Percentiles rank a stretch among this genome's conserved stretches.
Evolutionary conservation across 2,329 filamentous ascomycete species (phyloP).

Genomic region (Pyrenophora graminea): DNA sequence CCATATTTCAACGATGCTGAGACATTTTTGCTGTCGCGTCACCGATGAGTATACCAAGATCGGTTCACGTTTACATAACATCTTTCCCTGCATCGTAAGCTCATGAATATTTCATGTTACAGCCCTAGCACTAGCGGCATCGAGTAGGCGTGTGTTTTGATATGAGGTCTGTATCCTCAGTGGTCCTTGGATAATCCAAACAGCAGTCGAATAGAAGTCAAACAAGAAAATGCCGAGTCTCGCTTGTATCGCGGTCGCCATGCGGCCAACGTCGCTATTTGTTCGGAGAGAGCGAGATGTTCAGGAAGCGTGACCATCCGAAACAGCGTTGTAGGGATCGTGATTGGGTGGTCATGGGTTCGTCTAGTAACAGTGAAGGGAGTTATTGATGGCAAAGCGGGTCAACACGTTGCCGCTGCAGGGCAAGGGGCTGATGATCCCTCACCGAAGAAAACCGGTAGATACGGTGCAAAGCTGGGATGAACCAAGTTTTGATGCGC

Average conservation of each 20-base stretch:
- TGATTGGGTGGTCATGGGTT: conserved; percentile 21
- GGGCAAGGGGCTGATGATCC: conserved; percentile 28
- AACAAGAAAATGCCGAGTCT: not conserved
- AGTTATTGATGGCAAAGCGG: conserved; percentile 38
- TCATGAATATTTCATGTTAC: no score
- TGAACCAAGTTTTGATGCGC: conserved; percentile 10
- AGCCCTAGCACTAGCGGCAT: no score
- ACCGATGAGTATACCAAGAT: no score
- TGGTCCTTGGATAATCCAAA: not conserved
- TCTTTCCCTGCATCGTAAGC: not conserved
- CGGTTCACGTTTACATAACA: no score
- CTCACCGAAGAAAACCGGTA: conserved; percentile 17
- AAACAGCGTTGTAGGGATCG: conserved; percentile 6
- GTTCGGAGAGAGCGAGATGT: conserved; percentile 24
- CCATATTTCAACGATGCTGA: no score
- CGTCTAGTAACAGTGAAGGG: conserved; percentile 8
- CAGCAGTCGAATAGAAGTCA: not conserved
- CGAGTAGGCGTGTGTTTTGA: no score
- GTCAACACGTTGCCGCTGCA: conserved; percentile 39
- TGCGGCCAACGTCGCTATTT: conserved; percentile 7
- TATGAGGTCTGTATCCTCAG: no score
- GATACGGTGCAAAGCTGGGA: conserved; percentile 7
- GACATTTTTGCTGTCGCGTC: no score
- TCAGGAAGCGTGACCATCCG: conserved; percentile 22
- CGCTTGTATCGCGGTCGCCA: not conserved